Evolutionary conservation across 495 filamentous ascomycete genomes (phyloP), one percentile per base, ranked within the genome.

Genomic region (Aspergillus olivimuriae): DNA sequence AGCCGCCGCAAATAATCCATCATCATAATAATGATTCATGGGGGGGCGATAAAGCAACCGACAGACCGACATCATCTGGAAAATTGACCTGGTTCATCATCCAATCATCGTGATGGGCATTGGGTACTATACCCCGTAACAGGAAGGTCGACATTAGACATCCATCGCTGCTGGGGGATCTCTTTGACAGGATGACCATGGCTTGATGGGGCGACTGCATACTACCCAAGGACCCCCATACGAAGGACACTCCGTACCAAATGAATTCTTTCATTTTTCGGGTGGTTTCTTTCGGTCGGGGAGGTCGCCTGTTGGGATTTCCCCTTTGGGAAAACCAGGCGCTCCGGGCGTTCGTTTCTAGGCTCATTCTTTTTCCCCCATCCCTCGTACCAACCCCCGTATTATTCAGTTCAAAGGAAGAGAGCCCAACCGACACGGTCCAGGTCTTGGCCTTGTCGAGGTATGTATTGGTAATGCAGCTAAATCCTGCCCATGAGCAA

Each of bases 351-450:
- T 16, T 21, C 5, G 6, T 22, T 36, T 36, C 31, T 44, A 36
- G 21, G 31, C 11, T 44, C 21, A 12, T 36, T 44, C 41, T 44
- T 28, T 34, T n/a, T n/a, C n/a, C n/a, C n/a, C n/a, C n/a, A n/a
- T n/a, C n/a, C n/a, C n/a, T n/a, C n/a, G n/a, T n/a, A n/a, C n/a
- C n/a, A n/a, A n/a, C n/a, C n/a, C n/a, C n/a, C n/a, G n/a, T n/a
- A n/a, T n/a, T n/a, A n/a, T n/a, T n/a, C 32, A 18, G 3, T 16
- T 21, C 17, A 21, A 26, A 34, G 14, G 9, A 24, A 36, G 10
- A 14, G n/a, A 14, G 19, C 6, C 22, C 19, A 16, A 18, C 41
- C 23, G 31, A 20, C 32, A 31, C 6, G 32, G 7, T 34, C 7
- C 18, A 19, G 30, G 32, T 22, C 17, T 44, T 22, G 23, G 22